Conservation (phyloP, 1,284 basidiomycete genomes). For the Ceratorhiza oryzae-sativae region DNA sequence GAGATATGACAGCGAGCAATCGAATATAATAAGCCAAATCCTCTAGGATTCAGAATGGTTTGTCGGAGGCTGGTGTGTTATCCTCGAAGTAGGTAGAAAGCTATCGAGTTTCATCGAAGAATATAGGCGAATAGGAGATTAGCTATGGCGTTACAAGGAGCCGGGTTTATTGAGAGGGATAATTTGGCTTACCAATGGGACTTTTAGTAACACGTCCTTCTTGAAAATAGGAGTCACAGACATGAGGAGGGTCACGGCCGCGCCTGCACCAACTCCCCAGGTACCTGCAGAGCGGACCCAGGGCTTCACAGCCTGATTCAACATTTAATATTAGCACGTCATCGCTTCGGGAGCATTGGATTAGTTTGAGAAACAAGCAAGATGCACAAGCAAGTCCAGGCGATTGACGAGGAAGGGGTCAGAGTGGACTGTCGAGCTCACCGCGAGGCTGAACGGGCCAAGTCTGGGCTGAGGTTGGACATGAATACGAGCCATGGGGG, state of each 20-base stretch:
- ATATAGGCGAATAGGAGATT: neutral
- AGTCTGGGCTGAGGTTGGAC: constrained; percentile 18
- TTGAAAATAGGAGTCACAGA: constrained; percentile 73
- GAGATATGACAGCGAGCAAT: neutral
- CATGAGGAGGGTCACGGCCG: constrained; percentile 65
- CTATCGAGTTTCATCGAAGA: constrained; percentile 51
- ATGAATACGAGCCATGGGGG: constrained; percentile 11
- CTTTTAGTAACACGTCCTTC: constrained; percentile 63
- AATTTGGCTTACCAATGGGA: constrained; percentile 62
- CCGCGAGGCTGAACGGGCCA: neutral
- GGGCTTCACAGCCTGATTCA: neutral
- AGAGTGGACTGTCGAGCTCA: neutral
- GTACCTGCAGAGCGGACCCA: constrained; percentile 47
- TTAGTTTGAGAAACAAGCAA: too few species aligned
- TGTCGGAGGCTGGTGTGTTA: constrained; percentile 77
- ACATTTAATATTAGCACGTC: too few species aligned
- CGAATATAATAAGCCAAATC: too few species aligned
- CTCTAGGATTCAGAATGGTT: constrained; percentile 66
- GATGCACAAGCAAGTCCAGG: too few species aligned
- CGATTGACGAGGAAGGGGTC: neutral
- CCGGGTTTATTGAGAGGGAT: too few species aligned
- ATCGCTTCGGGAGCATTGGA: neutral
- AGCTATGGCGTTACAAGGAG: too few species aligned
- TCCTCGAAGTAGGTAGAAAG: constrained; percentile 74
- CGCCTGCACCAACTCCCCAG: constrained; percentile 74